These are phyloP conservation scores for Xylaria sp. DNA, from an alignment of 2,329 filamentous ascomycete species.

Conservation along the genomic window DNA sequence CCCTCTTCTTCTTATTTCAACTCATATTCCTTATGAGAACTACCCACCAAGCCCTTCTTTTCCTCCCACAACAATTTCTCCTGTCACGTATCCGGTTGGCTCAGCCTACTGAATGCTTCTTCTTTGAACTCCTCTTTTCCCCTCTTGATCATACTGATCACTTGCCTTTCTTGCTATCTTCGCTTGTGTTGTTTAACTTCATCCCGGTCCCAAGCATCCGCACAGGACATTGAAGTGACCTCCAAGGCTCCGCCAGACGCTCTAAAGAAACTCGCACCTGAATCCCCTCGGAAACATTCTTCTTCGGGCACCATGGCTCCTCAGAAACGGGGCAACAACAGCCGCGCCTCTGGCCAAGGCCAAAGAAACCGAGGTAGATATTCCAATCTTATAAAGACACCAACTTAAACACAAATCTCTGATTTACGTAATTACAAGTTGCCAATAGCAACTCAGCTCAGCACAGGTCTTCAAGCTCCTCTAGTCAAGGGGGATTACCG, in stretches of 20 bases:
- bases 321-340: background rate
- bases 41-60: background rate
- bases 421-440: background rate
- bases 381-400: background rate
- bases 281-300: background rate
- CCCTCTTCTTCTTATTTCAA: conserved; percentile 1
- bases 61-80: conserved; percentile 4
- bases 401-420: background rate
- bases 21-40: background rate
- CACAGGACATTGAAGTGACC: background rate
- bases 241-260: background rate
- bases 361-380: background rate
- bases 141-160: background rate
- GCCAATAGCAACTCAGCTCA: background rate
- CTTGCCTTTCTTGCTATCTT: background rate
- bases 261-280: background rate
- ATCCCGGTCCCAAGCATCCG: background rate
- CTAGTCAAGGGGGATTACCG: background rate
- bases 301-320: conserved; percentile 2
- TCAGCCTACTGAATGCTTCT: background rate
- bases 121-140: background rate
- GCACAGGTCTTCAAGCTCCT: background rate
- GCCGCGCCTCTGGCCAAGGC: background rate
- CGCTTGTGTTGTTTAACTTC: background rate
- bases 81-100: background rate